phyloP scores from a whole-genome alignment of 1,284 basidiomycete genomes.

The Pterula multifida region DNA sequence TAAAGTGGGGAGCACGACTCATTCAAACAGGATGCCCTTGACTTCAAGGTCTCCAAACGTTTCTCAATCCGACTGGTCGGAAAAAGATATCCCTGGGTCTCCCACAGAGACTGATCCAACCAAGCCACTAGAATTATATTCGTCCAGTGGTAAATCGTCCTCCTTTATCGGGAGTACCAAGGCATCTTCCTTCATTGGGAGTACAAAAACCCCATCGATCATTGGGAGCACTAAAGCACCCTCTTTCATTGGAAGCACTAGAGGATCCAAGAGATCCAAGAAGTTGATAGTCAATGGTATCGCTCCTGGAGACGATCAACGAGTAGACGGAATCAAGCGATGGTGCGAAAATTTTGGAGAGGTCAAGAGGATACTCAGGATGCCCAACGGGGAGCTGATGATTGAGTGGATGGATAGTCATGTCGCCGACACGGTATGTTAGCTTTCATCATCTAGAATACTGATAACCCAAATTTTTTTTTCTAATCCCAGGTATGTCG shows the following conservation, averaged over 20 bases:
- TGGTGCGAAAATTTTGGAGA: slow-evolving; percentile 75
- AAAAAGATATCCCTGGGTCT: not conserved
- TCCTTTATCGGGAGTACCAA: slow-evolving; percentile 7
- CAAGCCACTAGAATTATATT: not conserved
- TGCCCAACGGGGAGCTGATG: slow-evolving; percentile 63
- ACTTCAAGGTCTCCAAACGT: not conserved
- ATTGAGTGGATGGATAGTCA: slow-evolving; percentile 60
- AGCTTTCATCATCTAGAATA: slow-evolving; percentile 3
- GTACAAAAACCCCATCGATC: not conserved
- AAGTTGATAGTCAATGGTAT: slow-evolving; percentile 46
- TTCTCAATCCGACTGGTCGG: not conserved
- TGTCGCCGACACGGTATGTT: slow-evolving; percentile 61
- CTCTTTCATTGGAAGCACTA: not conserved
- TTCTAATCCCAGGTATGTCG: slow-evolving; percentile 51
- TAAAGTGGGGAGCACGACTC: not conserved
- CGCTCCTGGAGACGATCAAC: slow-evolving; percentile 30
- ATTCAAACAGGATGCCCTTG: not conserved
- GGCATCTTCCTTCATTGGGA: slow-evolving; percentile 11
- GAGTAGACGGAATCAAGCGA: slow-evolving; percentile 42
- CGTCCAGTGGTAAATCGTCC: not conserved
- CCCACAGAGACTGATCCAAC: not conserved
- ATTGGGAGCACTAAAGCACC: not conserved
- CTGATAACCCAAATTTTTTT: slow-evolving; percentile 3
- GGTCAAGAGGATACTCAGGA: slow-evolving; percentile 52
- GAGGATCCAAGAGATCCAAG: slow-evolving; percentile 22